Evolutionary conservation across 306 rosid genomes (phyloP), one percentile per base, ranked within the genome.

Genomic region (Casuarina glauca): DNA sequence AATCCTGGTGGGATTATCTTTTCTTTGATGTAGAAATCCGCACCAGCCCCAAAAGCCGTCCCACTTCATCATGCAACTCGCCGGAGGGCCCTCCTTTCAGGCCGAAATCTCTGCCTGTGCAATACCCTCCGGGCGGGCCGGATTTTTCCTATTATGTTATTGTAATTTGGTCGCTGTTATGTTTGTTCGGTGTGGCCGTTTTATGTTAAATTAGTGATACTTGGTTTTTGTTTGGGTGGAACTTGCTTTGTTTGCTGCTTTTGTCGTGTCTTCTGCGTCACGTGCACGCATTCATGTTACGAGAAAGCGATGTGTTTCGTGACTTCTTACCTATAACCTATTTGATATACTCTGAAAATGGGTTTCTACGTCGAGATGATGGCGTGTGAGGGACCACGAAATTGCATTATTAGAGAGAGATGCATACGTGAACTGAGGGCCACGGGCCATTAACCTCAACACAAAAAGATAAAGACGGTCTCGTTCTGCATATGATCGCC

Each of bases 261-360:
- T 20, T 71, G 80, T 84, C 86, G 93, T 89, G 89, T 6, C 82
- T 82, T 80, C 83, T 63, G 81, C 85, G 83, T 90, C 85, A 91
- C 97, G 84, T 86, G 97, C 97, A 82, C 84, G 91, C 92, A 78
- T 88, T 95, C 87, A 93, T 87, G 78, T 78, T 62, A 67, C 68
- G 83, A 69, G 91, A 89, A 74, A 87, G 89, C 83, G 87, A 90
- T 80, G 87, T 73, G 64, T 53, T 10, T 61, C 49, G 73, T 75
- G 80, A 84, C 76, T 70, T 32, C 60, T 5, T 19, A 80, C 76
- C 66, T 32, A 53, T 3, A 16, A 68, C 72, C 17, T 55, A 66
- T 54, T 62, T 81, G 75, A 53, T 52, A 74, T 81, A 72, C n/a
- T 36, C 42, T 36, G 20, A 17, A 55, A 16, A n/a, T 38, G 41